Evolutionary conservation across 805 yeast genomes (phyloP).

Genomic region (Yamadazyma paraphyllophila): DNA sequence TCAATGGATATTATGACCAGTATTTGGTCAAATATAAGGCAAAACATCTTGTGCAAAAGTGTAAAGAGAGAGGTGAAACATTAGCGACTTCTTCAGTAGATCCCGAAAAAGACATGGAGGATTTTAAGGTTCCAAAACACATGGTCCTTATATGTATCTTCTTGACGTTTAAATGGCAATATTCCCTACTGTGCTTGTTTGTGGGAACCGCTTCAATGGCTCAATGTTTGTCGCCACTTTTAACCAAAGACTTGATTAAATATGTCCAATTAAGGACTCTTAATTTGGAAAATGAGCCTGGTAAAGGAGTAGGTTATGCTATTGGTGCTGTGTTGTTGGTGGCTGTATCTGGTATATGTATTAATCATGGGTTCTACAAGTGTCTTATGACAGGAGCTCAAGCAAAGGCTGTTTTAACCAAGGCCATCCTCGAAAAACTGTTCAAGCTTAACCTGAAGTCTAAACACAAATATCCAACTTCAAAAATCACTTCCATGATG

Average conservation of each 20-base stretch:
- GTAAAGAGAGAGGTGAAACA: constrained; percentile 27
- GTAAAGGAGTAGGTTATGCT: constrained; percentile 42
- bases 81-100: constrained; percentile 17
- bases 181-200: constrained; percentile 23
- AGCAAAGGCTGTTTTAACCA: constrained; percentile 67
- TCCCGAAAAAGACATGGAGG: constrained; percentile 26
- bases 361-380: constrained; percentile 64
- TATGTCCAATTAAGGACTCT: constrained; percentile 30
- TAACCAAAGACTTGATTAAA: constrained; percentile 34
- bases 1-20: constrained; percentile 20
- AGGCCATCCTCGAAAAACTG: constrained; percentile 67
- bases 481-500: constrained; percentile 72
- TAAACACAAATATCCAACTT: constrained; percentile 58
- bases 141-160: constrained; percentile 8
- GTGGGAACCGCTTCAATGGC: constrained; percentile 26
- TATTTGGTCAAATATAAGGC: constrained; percentile 22
- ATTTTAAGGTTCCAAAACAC: constrained; percentile 28
- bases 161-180: constrained; percentile 11
- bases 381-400: constrained; percentile 67
- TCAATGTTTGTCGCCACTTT: constrained; percentile 34
- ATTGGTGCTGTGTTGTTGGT: constrained; percentile 35
- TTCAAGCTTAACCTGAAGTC: constrained; percentile 58
- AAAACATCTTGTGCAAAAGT: constrained; percentile 23
- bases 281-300: constrained; percentile 24
- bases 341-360: constrained; percentile 28